Conservation (phyloP, 352 stramenopile genomes). For the Aphanomyces cochlioides region DNA sequence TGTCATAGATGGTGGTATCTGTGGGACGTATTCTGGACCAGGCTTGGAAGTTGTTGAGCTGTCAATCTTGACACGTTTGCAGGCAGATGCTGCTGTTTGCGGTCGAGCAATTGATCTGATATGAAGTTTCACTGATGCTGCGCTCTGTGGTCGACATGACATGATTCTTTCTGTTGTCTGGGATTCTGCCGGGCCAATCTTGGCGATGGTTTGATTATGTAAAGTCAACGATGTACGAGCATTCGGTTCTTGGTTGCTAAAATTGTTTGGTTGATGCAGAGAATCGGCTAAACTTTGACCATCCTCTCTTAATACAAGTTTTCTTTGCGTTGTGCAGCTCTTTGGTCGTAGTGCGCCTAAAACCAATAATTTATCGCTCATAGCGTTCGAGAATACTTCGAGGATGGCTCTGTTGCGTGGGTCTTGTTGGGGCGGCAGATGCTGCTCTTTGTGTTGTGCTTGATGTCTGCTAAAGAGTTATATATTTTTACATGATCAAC, state of each 20-base stretch:
- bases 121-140: neutral
- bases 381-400: slow-evolving; percentile 1
- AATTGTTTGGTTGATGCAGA: neutral
- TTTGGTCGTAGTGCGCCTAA: slow-evolving; percentile 16
- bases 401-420: neutral
- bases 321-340: slow-evolving; percentile 21
- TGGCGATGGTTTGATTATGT: neutral
- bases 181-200: too few relatives aligned
- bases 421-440: slow-evolving; percentile 14
- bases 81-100: neutral
- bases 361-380: neutral
- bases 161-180: neutral
- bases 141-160: slow-evolving; percentile 2
- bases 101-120: neutral
- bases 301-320: neutral
- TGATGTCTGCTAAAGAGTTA: neutral
- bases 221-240: neutral
- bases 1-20: neutral
- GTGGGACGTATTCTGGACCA: neutral
- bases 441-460: neutral
- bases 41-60: too few relatives aligned
- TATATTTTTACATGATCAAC: neutral
- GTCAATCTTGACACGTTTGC: neutral
- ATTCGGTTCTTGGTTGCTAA: slow-evolving; percentile 6
- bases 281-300: neutral